A percentile compares a stretch with the other conserved stretches of the same genome.
phyloP scores from a whole-genome alignment of 2,329 filamentous ascomycete genomes.

The Trichoderma simmonsii region DNA sequence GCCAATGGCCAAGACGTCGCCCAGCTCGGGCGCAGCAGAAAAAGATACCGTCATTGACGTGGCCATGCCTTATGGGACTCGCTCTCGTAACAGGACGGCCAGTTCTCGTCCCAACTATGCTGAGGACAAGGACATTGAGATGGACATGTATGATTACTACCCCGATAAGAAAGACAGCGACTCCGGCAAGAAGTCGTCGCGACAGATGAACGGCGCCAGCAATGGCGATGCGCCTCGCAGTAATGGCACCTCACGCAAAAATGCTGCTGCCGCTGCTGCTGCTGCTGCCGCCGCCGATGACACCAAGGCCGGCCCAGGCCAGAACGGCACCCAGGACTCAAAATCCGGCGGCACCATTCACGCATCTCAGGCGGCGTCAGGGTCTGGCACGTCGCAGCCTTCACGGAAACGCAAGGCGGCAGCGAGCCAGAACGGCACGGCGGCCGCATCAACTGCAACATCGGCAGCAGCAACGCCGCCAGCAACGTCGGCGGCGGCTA shows the following conservation, averaged over 20 bases:
- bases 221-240: conserved; percentile 36
- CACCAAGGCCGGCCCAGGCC: conserved; percentile 32
- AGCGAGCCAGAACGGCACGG: conserved; percentile 21
- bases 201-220: conserved; percentile 42
- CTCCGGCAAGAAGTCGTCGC: conserved; percentile 52
- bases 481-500: conserved; percentile 18
- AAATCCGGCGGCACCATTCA: conserved; percentile 26
- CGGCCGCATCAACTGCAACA: conserved; percentile 24
- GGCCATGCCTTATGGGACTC: conserved; percentile 80
- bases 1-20: conserved; percentile 46
- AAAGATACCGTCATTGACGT: conserved; percentile 51
- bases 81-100: conserved; percentile 83
- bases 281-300: conserved; percentile 34
- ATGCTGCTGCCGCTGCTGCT: conserved; percentile 24
- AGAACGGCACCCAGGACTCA: conserved; percentile 39
- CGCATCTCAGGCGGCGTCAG: conserved; percentile 45
- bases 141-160: conserved; percentile 74
- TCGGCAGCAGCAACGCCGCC: conserved; percentile 19
- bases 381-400: conserved; percentile 45
- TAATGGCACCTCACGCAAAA: conserved; percentile 41
- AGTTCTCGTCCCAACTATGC: conserved; percentile 88
- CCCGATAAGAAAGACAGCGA: conserved; percentile 53
- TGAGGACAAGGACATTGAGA: conserved; percentile 86
- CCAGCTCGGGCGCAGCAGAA: conserved; percentile 43
- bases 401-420: conserved; percentile 86